Conservation (phyloP, 805 yeast genomes). For the Lachancea kluyveri region DNA sequence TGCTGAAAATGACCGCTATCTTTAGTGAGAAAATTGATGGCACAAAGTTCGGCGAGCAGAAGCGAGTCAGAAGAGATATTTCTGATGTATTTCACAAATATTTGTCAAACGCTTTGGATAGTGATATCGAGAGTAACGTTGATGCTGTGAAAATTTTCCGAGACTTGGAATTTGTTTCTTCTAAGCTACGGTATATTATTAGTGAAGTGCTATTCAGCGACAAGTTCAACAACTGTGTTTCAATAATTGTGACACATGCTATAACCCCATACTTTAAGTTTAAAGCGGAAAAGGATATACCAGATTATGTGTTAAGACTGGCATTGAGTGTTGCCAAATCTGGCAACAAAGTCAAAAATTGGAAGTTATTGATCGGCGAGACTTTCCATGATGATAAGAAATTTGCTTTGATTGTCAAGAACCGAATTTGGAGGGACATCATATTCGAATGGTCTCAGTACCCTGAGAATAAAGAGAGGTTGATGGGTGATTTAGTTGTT, state of each 20-base stretch:
- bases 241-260: conserved; percentile 47
- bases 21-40: conserved; percentile 52
- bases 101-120: conserved; percentile 26
- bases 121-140: conserved; percentile 16
- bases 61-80: conserved; percentile 50
- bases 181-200: conserved; percentile 15
- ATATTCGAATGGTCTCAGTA: conserved; percentile 54
- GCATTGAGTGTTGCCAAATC: conserved; percentile 29
- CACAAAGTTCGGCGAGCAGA: conserved; percentile 57
- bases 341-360: conserved; percentile 39
- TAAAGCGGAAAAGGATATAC: conserved; percentile 34
- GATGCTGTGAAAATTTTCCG: conserved; percentile 11
- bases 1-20: conserved; percentile 46
- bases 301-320: conserved; percentile 39
- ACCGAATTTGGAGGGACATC: conserved; percentile 45
- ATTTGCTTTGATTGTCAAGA: conserved; percentile 14
- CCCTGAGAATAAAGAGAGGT: conserved; percentile 50
- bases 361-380: conserved; percentile 65
- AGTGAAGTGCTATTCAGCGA: conserved; percentile 39
- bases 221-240: conserved; percentile 43
- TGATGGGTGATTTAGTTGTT: conserved; percentile 23
- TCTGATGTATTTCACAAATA: conserved; percentile 38
- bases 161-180: conserved; percentile 15
- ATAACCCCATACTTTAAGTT: conserved; percentile 46
- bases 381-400: conserved; percentile 46